These are phyloP conservation scores for Zoysia pacifica DNA, from an alignment of 176 grass and related monocot genomes.

Conservation along the genomic window DNA sequence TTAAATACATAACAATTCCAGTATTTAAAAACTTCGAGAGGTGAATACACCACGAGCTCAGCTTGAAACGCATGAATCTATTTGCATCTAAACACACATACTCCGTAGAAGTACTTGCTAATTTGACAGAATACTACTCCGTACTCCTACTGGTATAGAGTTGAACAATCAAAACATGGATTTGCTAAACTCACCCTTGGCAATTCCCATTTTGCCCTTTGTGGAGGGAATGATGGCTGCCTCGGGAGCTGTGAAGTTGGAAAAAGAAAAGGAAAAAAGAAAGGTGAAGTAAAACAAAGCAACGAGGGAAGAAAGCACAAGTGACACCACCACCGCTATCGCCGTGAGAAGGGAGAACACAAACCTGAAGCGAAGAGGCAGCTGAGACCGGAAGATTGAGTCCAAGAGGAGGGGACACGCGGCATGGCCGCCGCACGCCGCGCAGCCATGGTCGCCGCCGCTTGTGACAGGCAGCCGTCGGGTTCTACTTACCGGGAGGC, in stretches of 20 bases:
- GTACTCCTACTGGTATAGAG: not conserved
- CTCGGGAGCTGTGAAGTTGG: slow-evolving; percentile 45
- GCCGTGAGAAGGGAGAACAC: not conserved
- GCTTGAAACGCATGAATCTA: too few relatives aligned
- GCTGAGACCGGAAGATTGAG: slow-evolving; percentile 2
- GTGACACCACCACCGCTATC: slow-evolving; percentile 6
- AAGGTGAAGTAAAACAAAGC: slow-evolving; percentile 26
- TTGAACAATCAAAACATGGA: not conserved
- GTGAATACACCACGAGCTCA: too few relatives aligned
- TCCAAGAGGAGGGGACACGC: not conserved
- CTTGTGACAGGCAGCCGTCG: not conserved
- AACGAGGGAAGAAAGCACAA: slow-evolving; percentile 25
- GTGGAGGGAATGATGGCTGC: slow-evolving; percentile 60
- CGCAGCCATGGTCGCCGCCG: not conserved
- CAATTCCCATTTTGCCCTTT: slow-evolving; percentile 47
- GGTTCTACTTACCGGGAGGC: not conserved
- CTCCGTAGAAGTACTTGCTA: too few relatives aligned
- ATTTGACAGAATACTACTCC: too few relatives aligned
- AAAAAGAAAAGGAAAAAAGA: not conserved
- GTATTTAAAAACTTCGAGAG: too few relatives aligned
- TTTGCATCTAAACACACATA: too few relatives aligned
- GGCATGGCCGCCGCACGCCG: not conserved
- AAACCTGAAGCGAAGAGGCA: not conserved
- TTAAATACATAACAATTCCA: too few relatives aligned
- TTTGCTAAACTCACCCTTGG: not conserved